A percentile compares a stretch with the other conserved stretches of the same genome.
These are phyloP conservation scores for Fomitopsis pinicola DNA, from an alignment of 1,284 basidiomycete species.

Conservation along the genomic window DNA sequence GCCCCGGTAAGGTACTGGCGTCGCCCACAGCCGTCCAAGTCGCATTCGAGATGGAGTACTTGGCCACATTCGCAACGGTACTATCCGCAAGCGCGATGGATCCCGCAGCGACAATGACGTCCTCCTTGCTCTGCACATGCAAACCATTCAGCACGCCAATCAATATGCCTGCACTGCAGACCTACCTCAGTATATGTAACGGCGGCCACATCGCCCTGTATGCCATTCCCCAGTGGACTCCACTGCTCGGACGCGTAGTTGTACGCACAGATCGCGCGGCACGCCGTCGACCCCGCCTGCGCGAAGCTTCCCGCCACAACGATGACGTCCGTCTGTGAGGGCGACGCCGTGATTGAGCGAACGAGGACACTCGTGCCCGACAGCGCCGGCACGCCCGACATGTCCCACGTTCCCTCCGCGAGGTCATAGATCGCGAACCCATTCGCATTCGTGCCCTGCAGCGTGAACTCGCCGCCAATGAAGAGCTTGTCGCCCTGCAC, in stretches of 20 bases:
- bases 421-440: constrained; percentile 81
- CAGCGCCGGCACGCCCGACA: constrained; percentile 52
- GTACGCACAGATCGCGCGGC: constrained; percentile 80
- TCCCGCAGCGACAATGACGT: constrained; percentile 68
- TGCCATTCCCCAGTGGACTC: constrained; percentile 77
- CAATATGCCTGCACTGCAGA: constrained; percentile 11
- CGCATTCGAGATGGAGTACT: constrained; percentile 72
- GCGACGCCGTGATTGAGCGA: constrained; percentile 66
- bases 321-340: constrained; percentile 59
- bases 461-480: constrained; percentile 77
- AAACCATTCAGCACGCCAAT: background rate
- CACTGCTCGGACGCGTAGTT: constrained; percentile 70
- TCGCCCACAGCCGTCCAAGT: constrained; percentile 77
- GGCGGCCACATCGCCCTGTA: constrained; percentile 78
- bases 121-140: constrained; percentile 48
- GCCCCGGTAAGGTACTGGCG: constrained; percentile 72
- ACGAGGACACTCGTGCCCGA: constrained; percentile 64
- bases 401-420: constrained; percentile 52
- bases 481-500: constrained; percentile 66
- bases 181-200: constrained; percentile 80
- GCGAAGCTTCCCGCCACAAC: constrained; percentile 87
- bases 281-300: constrained; percentile 72
- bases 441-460: constrained; percentile 49
- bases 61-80: constrained; percentile 41
- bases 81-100: constrained; percentile 55